Percentiles rank a stretch among this genome's conserved stretches.
These are phyloP conservation scores for Tylopilus felleus DNA, from an alignment of 768 basidiomycete genomes.

Conservation along the genomic window DNA sequence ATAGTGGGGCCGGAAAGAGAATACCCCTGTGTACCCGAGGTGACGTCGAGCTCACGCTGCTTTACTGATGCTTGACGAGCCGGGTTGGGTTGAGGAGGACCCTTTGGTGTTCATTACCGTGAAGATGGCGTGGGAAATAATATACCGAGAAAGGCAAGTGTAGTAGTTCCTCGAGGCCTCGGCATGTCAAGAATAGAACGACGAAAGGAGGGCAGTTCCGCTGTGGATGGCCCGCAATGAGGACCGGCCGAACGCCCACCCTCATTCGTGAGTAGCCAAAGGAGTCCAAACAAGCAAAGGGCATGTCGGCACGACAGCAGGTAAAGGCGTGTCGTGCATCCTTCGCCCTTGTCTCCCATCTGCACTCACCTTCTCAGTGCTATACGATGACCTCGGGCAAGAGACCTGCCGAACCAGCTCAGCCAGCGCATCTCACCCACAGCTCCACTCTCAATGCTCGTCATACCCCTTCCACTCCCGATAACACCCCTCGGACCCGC, in stretches of 20 bases:
- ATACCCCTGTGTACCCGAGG: not conserved
- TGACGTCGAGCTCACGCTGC: constrained; percentile 18
- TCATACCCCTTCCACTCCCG: constrained; percentile 46
- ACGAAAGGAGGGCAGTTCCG: constrained; percentile 19
- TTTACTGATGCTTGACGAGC: not conserved
- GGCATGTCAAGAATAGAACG: too few relatives aligned
- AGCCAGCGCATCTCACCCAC: constrained; percentile 52
- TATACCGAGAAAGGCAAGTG: constrained; percentile 15
- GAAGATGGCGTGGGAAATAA: constrained; percentile 19
- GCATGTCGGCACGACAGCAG: constrained; percentile 33
- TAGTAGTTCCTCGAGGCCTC: constrained; percentile 30
- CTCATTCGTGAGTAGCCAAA: constrained; percentile 19
- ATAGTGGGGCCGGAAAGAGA: constrained; percentile 17
- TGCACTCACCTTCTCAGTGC: constrained; percentile 33
- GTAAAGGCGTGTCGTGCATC: constrained; percentile 36
- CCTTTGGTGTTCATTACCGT: constrained; percentile 24
- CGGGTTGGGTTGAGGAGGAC: constrained; percentile 3
- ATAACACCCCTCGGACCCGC: constrained; percentile 45
- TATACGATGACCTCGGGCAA: constrained; percentile 36
- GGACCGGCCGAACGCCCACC: constrained; percentile 16
- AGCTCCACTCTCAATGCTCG: constrained; percentile 53
- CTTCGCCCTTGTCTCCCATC: constrained; percentile 38
- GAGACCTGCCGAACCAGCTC: constrained; percentile 29
- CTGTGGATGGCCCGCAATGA: constrained; percentile 25
- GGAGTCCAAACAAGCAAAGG: constrained; percentile 29